Evolutionary conservation across 2,329 filamentous ascomycete species (phyloP).

Genomic region (Clarireedia hainanense): DNA sequence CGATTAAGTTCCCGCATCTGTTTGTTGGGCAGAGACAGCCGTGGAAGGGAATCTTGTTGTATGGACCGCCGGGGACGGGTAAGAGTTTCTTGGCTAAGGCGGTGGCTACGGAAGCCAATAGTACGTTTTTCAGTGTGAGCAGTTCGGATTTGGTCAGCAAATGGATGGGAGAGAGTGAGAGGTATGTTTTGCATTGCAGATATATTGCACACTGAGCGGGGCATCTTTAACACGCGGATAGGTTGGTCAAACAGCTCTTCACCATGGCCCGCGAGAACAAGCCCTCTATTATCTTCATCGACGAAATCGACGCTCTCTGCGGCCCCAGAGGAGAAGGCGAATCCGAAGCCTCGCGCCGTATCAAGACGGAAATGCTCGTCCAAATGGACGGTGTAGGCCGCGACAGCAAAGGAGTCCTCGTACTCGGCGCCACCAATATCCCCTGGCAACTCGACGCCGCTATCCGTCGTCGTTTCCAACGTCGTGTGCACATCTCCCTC

Average conservation of each 20-base stretch:
- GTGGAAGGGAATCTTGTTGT: slow-evolving; percentile 96
- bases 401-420: slow-evolving; percentile 86
- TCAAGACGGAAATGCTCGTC: slow-evolving; percentile 96
- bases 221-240: slow-evolving; percentile 9
- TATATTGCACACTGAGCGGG: neutral
- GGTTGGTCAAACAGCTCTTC: slow-evolving; percentile 89
- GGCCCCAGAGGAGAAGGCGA: slow-evolving; percentile 90
- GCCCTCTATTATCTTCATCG: slow-evolving; percentile 97
- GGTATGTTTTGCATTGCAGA: slow-evolving; percentile 44
- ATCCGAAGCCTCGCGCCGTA: slow-evolving; percentile 91
- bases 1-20: slow-evolving; percentile 95
- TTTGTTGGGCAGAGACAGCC: slow-evolving; percentile 95
- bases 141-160: slow-evolving; percentile 97
- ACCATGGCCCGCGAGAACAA: slow-evolving; percentile 98
- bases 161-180: slow-evolving; percentile 99
- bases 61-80: slow-evolving; percentile 92
- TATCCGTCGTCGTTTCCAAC: slow-evolving; percentile 91
- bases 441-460: slow-evolving; percentile 97
- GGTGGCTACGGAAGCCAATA: slow-evolving; percentile 96
- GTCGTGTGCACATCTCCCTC: slow-evolving; percentile 89
- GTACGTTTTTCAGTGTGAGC: slow-evolving; percentile 97
- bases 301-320: slow-evolving; percentile 94
- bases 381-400: slow-evolving; percentile 99
- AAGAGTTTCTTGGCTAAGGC: slow-evolving; percentile 98
- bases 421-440: slow-evolving; percentile 95